Evolutionary conservation across 2,329 filamentous ascomycete species (phyloP).

Genomic region (Diplodia seriata): DNA sequence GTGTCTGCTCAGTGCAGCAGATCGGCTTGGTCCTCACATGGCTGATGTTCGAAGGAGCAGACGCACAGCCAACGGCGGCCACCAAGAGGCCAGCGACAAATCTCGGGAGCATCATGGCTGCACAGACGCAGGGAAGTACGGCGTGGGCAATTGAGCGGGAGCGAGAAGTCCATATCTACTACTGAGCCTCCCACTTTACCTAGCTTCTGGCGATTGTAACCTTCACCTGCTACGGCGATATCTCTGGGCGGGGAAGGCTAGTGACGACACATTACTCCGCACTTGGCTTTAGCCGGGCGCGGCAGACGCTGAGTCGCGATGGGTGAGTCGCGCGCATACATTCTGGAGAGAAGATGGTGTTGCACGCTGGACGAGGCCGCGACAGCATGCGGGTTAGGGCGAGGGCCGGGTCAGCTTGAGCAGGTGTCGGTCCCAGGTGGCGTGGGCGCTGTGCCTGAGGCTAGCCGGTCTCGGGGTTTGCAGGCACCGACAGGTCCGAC

Average conservation of each 20-base stretch:
- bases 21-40: not conserved
- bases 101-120: not conserved
- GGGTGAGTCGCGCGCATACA: not conserved
- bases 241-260: conserved; percentile 18
- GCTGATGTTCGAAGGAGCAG: conserved; percentile 10
- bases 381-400: not conserved
- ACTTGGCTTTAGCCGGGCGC: conserved; percentile 2
- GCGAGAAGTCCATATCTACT: not conserved
- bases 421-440: too few relatives aligned
- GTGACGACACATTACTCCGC: conserved; percentile 2
- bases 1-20: not conserved
- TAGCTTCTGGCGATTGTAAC: conserved; percentile 16
- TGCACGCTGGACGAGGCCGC: not conserved
- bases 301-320: not conserved
- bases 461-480: conserved; percentile 1
- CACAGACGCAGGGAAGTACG: not conserved
- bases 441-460: not conserved
- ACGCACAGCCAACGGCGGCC: not conserved
- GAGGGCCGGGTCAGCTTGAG: not conserved
- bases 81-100: not conserved
- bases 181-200: conserved; percentile 14
- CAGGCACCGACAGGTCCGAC: conserved; percentile 1
- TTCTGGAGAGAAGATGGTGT: conserved; percentile 9
- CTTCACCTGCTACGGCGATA: conserved; percentile 27
- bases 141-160: not conserved